phyloP scores from a whole-genome alignment of 768 basidiomycete species.

The Mycena epipterygia region DNA sequence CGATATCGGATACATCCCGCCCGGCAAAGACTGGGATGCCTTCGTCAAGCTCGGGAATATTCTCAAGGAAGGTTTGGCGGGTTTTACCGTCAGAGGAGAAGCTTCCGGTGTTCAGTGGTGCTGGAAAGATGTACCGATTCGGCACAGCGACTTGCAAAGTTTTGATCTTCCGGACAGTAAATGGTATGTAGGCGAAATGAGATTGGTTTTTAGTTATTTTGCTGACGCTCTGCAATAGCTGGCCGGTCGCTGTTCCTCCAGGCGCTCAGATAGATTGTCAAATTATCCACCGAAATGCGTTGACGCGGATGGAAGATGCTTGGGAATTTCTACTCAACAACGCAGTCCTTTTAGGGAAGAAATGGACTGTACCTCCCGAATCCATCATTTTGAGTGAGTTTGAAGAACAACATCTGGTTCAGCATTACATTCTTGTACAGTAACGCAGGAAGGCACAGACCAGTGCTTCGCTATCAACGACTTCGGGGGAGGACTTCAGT shows the following conservation, averaged over 20 bases:
- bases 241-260: conserved; percentile 58
- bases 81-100: conserved; percentile 39
- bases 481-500: conserved; percentile 18
- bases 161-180: conserved; percentile 49
- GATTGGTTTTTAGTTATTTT: background rate
- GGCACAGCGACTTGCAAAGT: conserved; percentile 47
- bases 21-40: conserved; percentile 49
- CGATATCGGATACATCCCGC: conserved; percentile 60
- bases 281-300: conserved; percentile 45
- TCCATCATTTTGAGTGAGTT: conserved; percentile 23
- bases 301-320: conserved; percentile 8
- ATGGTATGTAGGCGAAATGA: conserved; percentile 42
- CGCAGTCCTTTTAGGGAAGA: conserved; percentile 6
- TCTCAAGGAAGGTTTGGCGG: conserved; percentile 43
- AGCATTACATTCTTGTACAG: background rate
- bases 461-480: conserved; percentile 27
- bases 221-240: conserved; percentile 44
- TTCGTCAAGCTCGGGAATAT: conserved; percentile 58
- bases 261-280: conserved; percentile 54
- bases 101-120: conserved; percentile 51
- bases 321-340: conserved; percentile 29
- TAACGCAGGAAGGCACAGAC: conserved; percentile 19
- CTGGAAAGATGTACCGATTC: conserved; percentile 51
- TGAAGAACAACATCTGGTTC: background rate
- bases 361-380: conserved; percentile 21